Conservation (phyloP, 148 eudicot species). For the Hydrangea macrophylla region DNA sequence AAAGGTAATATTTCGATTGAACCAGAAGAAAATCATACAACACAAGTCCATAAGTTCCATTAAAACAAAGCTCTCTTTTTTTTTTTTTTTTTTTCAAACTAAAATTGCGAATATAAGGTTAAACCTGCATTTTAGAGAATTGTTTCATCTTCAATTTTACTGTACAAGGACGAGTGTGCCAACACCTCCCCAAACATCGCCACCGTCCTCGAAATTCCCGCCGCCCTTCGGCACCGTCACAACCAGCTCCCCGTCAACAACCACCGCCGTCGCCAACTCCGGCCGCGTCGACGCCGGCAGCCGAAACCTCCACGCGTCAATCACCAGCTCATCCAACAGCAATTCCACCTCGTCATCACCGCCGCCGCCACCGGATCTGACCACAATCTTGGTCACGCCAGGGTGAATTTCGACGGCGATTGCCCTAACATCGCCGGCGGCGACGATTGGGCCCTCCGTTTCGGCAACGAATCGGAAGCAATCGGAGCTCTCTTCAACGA, state of each 20-base stretch:
- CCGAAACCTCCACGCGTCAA: conserved; percentile 49
- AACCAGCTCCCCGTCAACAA: conserved; percentile 35
- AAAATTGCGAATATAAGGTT: no score
- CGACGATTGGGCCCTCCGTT: conserved; percentile 9
- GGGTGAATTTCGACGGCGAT: conserved; percentile 56
- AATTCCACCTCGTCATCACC: conserved; percentile 13
- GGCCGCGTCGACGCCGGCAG: conserved; percentile 32
- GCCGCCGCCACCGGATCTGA: conserved; percentile 25
- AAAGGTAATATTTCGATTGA: no score
- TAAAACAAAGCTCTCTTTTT: no score
- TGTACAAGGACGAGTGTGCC: conserved; percentile 34
- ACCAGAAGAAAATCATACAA: no score
- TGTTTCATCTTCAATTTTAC: no score
- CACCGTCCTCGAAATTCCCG: conserved; percentile 12
- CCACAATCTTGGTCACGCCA: conserved; percentile 57
- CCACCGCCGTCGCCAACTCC: conserved; percentile 34
- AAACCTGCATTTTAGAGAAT: no score
- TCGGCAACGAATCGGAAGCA: conserved; percentile 38
- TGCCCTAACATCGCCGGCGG: conserved; percentile 27
- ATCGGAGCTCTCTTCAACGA: conserved; percentile 41
- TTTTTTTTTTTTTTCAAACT: no score
- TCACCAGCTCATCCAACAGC: conserved; percentile 34
- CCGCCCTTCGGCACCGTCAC: conserved; percentile 64
- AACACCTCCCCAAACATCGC: conserved; percentile 22
- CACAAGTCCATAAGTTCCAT: no score